A percentile compares a stretch with the other conserved stretches of the same genome.
Conservation (phyloP, 345 rosid genomes). For the Balakata baccata region DNA sequence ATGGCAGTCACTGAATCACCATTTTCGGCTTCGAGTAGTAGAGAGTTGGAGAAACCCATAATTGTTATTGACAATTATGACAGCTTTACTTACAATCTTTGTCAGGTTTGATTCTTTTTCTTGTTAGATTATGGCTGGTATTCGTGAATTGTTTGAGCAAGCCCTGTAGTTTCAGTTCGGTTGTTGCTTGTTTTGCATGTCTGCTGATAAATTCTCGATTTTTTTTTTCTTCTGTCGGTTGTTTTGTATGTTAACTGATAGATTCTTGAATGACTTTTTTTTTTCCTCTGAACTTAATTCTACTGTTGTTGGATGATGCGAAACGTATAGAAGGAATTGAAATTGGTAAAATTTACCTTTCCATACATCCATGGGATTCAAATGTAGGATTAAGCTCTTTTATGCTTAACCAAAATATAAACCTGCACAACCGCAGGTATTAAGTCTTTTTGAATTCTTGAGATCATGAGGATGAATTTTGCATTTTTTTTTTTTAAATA, state of each 20-base stretch:
- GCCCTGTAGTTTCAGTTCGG: neutral
- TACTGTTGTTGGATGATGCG: constrained; percentile 1
- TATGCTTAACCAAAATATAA: neutral
- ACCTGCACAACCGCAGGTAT: no score
- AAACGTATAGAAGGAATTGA: neutral
- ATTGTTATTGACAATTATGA: constrained; percentile 91
- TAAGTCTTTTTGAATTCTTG: neutral
- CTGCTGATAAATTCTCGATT: no score
- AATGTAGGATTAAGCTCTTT: neutral
- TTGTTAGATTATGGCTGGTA: neutral
- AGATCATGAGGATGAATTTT: no score
- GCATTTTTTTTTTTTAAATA: no score
- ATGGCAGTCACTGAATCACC: constrained; percentile 35
- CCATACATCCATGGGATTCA: neutral
- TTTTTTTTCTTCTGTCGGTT: neutral
- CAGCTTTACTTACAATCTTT: constrained; percentile 92
- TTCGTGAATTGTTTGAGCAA: neutral
- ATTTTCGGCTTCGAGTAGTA: constrained; percentile 24
- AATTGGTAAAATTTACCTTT: neutral
- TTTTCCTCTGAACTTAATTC: neutral
- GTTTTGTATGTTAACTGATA: neutral
- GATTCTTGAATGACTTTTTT: neutral
- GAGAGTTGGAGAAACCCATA: constrained; percentile 48
- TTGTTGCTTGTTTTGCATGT: no score
- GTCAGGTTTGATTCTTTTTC: constrained; percentile 55